Conservation (phyloP, 768 basidiomycete genomes). For the Amanita molliuscula region DNA sequence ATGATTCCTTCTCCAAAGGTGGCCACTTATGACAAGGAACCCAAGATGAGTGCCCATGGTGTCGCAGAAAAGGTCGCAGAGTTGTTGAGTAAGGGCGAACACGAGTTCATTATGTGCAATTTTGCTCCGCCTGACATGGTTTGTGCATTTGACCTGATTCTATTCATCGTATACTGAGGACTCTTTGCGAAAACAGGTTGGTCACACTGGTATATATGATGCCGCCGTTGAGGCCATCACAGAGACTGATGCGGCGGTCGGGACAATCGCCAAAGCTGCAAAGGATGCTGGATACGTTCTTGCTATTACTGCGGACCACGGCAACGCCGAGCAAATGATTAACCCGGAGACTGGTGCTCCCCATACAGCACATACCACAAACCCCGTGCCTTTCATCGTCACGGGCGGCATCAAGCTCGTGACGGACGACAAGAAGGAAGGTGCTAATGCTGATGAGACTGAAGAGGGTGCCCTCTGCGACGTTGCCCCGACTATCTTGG, state of each 20-base stretch:
- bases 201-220: slow-evolving; percentile 87
- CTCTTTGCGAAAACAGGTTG: slow-evolving; percentile 41
- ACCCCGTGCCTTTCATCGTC: slow-evolving; percentile 86
- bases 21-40: slow-evolving; percentile 87
- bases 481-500: slow-evolving; percentile 84
- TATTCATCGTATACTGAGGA: not conserved
- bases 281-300: slow-evolving; percentile 80
- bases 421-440: slow-evolving; percentile 32
- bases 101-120: slow-evolving; percentile 96
- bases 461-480: slow-evolving; percentile 78
- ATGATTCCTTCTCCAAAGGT: slow-evolving; percentile 93
- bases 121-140: slow-evolving; percentile 98
- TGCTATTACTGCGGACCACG: slow-evolving; percentile 87
- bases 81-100: slow-evolving; percentile 53
- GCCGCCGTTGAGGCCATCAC: slow-evolving; percentile 84
- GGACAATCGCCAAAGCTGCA: slow-evolving; percentile 78
- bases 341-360: slow-evolving; percentile 77
- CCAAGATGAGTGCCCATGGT: slow-evolving; percentile 79
- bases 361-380: slow-evolving; percentile 88
- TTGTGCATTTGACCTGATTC: slow-evolving; percentile 8
- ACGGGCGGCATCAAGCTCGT: slow-evolving; percentile 57
- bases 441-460: slow-evolving; percentile 21
- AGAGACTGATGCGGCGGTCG: slow-evolving; percentile 85
- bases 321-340: slow-evolving; percentile 93
- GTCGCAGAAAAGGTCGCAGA: slow-evolving; percentile 93